Percentiles rank a stretch among this genome's conserved stretches.
These are phyloP conservation scores for Agrostemma githago DNA, from an alignment of 148 eudicot genomes.

Conservation along the genomic window DNA sequence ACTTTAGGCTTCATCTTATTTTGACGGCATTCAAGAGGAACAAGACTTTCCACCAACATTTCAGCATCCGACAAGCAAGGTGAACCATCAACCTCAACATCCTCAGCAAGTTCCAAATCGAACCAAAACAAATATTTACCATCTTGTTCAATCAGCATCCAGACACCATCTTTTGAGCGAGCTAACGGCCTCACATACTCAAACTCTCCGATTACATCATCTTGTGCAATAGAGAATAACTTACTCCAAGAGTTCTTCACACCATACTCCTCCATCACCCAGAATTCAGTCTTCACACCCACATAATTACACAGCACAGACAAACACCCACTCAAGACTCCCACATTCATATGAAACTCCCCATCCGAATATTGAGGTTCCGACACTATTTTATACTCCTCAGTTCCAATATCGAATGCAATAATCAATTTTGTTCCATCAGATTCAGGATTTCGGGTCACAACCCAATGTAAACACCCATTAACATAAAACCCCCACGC, in stretches of 20 bases:
- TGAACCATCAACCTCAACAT: conserved; percentile 17
- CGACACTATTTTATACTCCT: conserved; percentile 26
- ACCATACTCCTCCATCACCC: conserved; percentile 36
- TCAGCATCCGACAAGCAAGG: conserved; percentile 20
- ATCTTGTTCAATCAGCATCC: conserved; percentile 28
- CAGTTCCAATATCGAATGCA: conserved; percentile 36
- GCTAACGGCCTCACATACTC: conserved; percentile 23
- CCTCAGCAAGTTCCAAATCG: conserved; percentile 19
- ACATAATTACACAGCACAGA: conserved; percentile 1
- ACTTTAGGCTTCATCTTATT: not conserved
- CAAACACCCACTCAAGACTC: conserved; percentile 25
- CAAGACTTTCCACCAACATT: conserved; percentile 16
- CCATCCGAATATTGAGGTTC: conserved; percentile 23
- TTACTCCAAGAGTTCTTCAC: conserved; percentile 34
- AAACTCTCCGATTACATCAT: not conserved
- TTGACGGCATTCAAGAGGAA: conserved; percentile 14
- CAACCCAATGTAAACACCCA: conserved; percentile 50
- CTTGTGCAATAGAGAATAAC: conserved; percentile 20
- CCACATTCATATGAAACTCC: conserved; percentile 11
- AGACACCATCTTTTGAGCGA: conserved; percentile 18
- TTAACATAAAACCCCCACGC: conserved; percentile 21
- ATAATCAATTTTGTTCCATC: conserved; percentile 19
- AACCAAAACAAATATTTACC: conserved; percentile 31
- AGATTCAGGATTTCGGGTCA: conserved; percentile 9
- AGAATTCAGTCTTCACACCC: conserved; percentile 27